Evolutionary conservation across 305 asterid species (phyloP).

Genomic region (Withania somnifera): DNA sequence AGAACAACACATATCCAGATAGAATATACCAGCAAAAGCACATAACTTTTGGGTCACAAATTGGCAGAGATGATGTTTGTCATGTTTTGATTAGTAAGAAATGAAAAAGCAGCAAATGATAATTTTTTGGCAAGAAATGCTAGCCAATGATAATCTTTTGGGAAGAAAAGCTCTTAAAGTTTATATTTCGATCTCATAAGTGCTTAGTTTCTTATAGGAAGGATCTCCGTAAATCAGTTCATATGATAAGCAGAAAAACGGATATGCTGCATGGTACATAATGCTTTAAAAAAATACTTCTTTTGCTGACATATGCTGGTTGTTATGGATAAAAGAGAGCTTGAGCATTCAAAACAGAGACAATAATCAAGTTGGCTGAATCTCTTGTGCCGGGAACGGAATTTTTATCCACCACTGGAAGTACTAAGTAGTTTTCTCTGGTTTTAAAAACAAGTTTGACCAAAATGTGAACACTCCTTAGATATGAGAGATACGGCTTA

Average conservation of each 20-base stretch:
- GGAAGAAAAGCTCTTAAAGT: neutral
- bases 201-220: neutral
- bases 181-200: neutral
- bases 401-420: neutral
- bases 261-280: neutral
- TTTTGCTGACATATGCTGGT: neutral
- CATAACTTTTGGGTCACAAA: neutral
- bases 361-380: neutral
- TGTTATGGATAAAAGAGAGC: neutral
- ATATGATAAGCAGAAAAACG: neutral
- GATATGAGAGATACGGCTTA: neutral
- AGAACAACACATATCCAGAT: neutral
- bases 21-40: neutral
- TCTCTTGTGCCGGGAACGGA: neutral
- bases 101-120: neutral
- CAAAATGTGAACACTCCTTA: neutral
- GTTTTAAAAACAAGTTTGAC: neutral
- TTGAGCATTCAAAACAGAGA: neutral
- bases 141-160: neutral
- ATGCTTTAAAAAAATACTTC: neutral
- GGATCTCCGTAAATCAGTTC: neutral
- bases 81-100: neutral
- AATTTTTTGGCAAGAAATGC: neutral
- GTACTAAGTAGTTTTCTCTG: neutral
- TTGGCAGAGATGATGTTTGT: neutral